These are phyloP conservation scores for Collybia sp. DNA, from an alignment of 768 basidiomycete genomes.

Conservation along the genomic window DNA sequence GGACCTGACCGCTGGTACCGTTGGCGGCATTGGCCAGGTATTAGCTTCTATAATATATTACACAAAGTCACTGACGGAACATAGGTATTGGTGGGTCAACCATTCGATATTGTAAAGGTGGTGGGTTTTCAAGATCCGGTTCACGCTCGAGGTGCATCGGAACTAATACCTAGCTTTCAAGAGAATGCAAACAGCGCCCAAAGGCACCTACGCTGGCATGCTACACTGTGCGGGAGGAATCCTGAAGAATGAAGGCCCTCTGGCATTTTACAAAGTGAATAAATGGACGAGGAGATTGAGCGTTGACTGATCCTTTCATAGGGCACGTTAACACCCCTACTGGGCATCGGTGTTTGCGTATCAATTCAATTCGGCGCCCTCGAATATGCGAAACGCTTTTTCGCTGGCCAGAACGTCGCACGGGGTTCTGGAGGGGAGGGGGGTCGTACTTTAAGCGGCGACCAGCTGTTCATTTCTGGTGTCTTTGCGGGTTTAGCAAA, in stretches of 20 bases:
- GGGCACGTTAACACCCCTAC: constrained; percentile 87
- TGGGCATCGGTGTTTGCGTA: constrained; percentile 92
- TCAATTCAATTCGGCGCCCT: constrained; percentile 94
- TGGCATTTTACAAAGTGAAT: constrained; percentile 91
- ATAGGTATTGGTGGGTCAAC: constrained; percentile 86
- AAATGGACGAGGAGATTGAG: neutral
- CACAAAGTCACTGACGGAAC: constrained; percentile 10
- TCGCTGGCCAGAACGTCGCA: constrained; percentile 56
- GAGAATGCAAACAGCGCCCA: constrained; percentile 93
- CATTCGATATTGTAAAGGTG: constrained; percentile 97
- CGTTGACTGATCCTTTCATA: constrained; percentile 21
- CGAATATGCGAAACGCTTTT: constrained; percentile 80
- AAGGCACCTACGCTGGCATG: constrained; percentile 87
- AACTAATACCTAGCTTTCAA: constrained; percentile 21
- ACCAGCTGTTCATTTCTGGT: constrained; percentile 74
- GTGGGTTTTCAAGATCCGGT: constrained; percentile 40
- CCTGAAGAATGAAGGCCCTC: constrained; percentile 84
- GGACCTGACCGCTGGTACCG: constrained; percentile 86
- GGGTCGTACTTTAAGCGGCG: constrained; percentile 52
- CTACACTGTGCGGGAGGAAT: constrained; percentile 88
- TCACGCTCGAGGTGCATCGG: neutral
- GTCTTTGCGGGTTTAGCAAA: constrained; percentile 87
- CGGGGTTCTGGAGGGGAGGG: constrained; percentile 58
- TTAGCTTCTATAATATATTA: constrained; percentile 5
- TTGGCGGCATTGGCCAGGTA: constrained; percentile 88